These are phyloP conservation scores for Suillus placidus DNA, from an alignment of 768 basidiomycete species.

Conservation along the genomic window DNA sequence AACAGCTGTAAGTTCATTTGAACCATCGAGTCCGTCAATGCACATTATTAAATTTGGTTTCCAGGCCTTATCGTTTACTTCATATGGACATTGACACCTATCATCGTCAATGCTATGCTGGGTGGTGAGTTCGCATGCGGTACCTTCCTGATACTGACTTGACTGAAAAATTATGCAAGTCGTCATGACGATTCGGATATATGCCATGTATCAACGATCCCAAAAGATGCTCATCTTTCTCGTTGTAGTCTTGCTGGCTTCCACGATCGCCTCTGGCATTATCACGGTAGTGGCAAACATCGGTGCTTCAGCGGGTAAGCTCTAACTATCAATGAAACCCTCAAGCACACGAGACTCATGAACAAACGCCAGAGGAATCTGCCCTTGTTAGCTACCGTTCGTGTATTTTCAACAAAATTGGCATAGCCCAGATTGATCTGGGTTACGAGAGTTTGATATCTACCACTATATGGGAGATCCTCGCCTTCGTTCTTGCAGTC, in stretches of 20 bases:
- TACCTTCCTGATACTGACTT: not conserved
- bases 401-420: fast-evolving
- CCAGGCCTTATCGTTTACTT: not conserved
- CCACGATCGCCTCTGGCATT: not conserved
- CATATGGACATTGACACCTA: not conserved
- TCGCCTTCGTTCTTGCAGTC: not conserved
- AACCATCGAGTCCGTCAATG: not conserved
- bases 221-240: not conserved
- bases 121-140: not conserved
- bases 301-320: not conserved
- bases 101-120: not conserved
- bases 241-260: not conserved
- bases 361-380: not conserved
- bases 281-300: not conserved
- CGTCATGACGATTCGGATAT: not conserved
- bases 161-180: not conserved
- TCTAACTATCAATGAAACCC: not conserved
- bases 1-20: not conserved
- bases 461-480: not conserved
- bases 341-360: not conserved
- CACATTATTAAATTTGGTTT: not conserved
- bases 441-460: fast-evolving
- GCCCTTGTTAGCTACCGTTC: fast-evolving
- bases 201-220: not conserved
- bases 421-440: not conserved